Evolutionary conservation across 192 early-diverging fungal species (phyloP).

Genomic region (Backusella morwellensis): DNA sequence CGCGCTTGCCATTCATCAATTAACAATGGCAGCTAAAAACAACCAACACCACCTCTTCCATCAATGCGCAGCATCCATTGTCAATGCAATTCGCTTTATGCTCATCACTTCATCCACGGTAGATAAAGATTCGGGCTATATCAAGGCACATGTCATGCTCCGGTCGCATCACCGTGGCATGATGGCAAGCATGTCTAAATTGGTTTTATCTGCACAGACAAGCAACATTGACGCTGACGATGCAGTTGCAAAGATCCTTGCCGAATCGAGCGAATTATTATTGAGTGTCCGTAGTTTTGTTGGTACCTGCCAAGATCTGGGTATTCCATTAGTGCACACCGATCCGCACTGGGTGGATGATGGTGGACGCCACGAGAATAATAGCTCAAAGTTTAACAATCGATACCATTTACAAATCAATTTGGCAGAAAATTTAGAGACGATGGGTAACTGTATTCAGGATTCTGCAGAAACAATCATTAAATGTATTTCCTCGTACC

Average conservation of each 20-base stretch:
- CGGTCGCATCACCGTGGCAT: conserved; percentile 76
- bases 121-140: conserved; percentile 64
- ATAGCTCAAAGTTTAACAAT: not conserved
- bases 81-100: conserved; percentile 86
- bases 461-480: conserved; percentile 23
- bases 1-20: conserved; percentile 49
- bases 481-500: not conserved
- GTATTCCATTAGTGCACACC: conserved; percentile 39
- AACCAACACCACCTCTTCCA: conserved; percentile 56
- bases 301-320: conserved; percentile 30
- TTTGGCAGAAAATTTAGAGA: conserved; percentile 20
- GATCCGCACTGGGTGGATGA: conserved; percentile 35
- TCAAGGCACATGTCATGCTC: conserved; percentile 64
- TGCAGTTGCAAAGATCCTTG: conserved; percentile 65
- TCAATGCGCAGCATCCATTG: conserved; percentile 57
- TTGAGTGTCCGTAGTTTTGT: conserved; percentile 74
- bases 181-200: conserved; percentile 78
- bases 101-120: conserved; percentile 75
- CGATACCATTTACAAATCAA: conserved; percentile 13
- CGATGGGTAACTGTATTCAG: conserved; percentile 17
- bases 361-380: not conserved
- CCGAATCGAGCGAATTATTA: conserved; percentile 75
- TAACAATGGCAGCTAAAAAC: conserved; percentile 51
- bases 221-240: conserved; percentile 40
- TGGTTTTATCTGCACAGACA: conserved; percentile 79